Evolutionary conservation across 2,329 filamentous ascomycete species (phyloP), one percentile per base, ranked within the genome.

Genomic region (Colletotrichum tanaceti): DNA sequence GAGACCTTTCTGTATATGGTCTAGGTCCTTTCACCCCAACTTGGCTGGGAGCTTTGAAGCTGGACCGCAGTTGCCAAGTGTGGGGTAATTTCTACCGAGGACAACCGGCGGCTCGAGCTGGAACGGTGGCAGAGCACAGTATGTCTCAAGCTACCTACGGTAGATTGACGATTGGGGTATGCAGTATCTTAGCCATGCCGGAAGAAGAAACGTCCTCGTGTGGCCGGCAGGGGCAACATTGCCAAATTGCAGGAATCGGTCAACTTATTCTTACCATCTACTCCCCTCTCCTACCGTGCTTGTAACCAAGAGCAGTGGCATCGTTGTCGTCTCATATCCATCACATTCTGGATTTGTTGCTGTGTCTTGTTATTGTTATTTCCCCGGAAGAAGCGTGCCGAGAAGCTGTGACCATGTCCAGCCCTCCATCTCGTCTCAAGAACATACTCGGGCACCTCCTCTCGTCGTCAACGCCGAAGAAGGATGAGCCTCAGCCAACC

Each of bases 341-440:
- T 16, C 54, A 1, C n/a, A 5, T 28, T 39, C 13, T 24, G 16
- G 10, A 22, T 32, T 43, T 1, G 9, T 32, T 32, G 7, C 35
- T 43, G 14, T 22, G 2, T 43, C 38, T 43, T 18, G 11, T n/a
- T 7, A 10, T 7, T 32, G 32, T n/a, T 1, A 2, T 6, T 38
- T 38, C 9, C 14, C 16, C n/a, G 14, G 4, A 49, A 13, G 20
- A 28, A 22, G 38, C 11, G 28, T 20, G 22, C 22, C 18, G 4
- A 22, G 35, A 38, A 28, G 46, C 24, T 32, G 43, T 32, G 24
- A 53, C 13, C 41, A 92, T 92, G 90, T 90, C 90, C n/a, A 83
- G 84, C 58, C 84, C 90, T 61, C 81, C 84, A 28, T 88, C 87
- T 49, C 88, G 90, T 70, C 84, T 93, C 63, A 81, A 82, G 65